Base-by-base conservation (phyloP, 2,329 filamentous ascomycete species). In the Fusarium verticillioides region DNA sequence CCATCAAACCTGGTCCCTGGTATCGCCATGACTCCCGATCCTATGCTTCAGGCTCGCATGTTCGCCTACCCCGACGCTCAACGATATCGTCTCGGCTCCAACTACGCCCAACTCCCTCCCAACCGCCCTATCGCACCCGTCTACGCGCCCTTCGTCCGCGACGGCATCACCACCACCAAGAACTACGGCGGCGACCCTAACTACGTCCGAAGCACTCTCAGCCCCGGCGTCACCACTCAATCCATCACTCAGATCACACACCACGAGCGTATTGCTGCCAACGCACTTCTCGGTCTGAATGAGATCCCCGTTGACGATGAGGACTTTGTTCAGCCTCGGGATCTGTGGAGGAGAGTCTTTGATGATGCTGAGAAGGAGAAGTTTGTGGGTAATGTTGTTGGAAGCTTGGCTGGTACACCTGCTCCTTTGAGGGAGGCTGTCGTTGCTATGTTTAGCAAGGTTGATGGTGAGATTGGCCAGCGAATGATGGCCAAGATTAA, bases 41-140 rank as follows among this genome's bases (percentile, higher is more conserved):
- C 62, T 1, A 64, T 65, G 62, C 57, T 65, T 1, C 62, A 65
- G 34, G 62, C 62, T 40, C 62, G 62, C 34, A 64, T 64, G 62
- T 64, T 64, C 11, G 62, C 62, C 32, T 64, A 64, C 19, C 62
- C 62, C 9, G 62, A 64, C 15, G 62, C 62, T 34, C 62, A 64
- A 19, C 12, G 62, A 44, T 64, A 64, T 7, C 62, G 62, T 5
- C 62, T 64, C 4, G 62, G 62, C 19, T 62, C 57, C 15, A 64
- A 64, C 57, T 64, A 64, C 32, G 46, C 47, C 10, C 62, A 64
- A 28, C 46, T 64, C 1, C 21, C 62, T 1, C 58, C 57, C 16
- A 64, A 64, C 46, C 62, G 62, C 0, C 62, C 62, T 0, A 50
- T 64, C 12, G 62, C 46, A 2, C 44, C 56, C 1, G 62, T 64